Evolutionary conservation across 2,329 filamentous ascomycete genomes (phyloP), one percentile per base, ranked within the genome.

Genomic region (Phaeosphaeriaceae sp.): DNA sequence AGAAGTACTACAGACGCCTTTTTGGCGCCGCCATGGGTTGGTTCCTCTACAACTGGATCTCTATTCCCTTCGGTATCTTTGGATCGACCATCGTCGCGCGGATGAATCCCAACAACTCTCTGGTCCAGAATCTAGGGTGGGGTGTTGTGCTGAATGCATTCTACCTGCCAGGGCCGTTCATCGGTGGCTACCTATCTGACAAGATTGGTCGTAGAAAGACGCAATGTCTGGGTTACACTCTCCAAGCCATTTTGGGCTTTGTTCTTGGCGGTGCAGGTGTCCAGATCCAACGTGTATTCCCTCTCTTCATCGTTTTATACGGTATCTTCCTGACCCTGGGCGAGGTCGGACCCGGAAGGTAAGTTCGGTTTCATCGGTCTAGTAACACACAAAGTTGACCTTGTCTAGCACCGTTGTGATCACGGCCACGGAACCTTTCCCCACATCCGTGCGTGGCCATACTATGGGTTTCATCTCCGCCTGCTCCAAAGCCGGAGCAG

Each of bases 31-130:
- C 82, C 1, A 59, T 79, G 1, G 78, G 81, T 10, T 86, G 84
- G 83, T 85, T 85, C 67, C 69, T 77, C 44, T 83, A 86, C 67
- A 83, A 87, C 66, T 87, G 81, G 68, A 81, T 86, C 42, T 81
- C 82, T 0, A 83, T 84, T 52, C 84, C 84, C 0, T 85, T 86
- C 59, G 83, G 83, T 9, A 79, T 86, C 25, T 86, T 86, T 69
- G 82, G 80, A 54, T 82, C 82, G 0, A 84, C 83, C 21, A 85
- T 86, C 56, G 79, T 63, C 2, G 56, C 65, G 5, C 57, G 58
- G 6, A 62, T 72, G 20, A 67, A 66, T 19, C 63, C 69, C 1
- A 53, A 53, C 11, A 61, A 70, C 36, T 62, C 63, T 6, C 61
- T 70, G 1, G 56, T 70, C 9, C 66, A 71, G 47, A 64, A 48